These are phyloP conservation scores for Rhizopus arrhizus DNA, from an alignment of 371 early-diverging fungal genomes.

Conservation along the genomic window DNA sequence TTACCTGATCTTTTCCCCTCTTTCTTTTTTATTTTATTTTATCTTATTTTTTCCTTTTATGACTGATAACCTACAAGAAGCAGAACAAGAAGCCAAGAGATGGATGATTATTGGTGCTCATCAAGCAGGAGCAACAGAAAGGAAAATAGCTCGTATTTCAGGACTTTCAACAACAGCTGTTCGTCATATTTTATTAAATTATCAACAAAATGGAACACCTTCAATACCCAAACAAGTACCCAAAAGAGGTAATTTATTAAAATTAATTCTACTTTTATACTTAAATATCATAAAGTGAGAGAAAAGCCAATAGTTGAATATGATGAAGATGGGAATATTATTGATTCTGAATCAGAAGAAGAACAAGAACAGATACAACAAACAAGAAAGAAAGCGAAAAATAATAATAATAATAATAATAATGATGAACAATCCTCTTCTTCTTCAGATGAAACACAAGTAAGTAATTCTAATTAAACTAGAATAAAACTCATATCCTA, in stretches of 20 bases:
- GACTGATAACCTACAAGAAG: background rate
- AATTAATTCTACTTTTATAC: background rate
- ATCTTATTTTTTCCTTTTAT: background rate
- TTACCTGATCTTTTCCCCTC: background rate
- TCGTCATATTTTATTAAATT: conserved; percentile 47
- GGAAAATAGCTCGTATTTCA: conserved; percentile 44
- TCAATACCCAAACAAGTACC: conserved; percentile 41
- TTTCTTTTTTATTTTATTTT: conserved; percentile 1
- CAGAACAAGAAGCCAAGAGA: conserved; percentile 43
- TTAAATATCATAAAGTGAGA: conserved; percentile 25
- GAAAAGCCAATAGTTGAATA: conserved; percentile 51
- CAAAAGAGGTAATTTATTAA: conserved; percentile 31
- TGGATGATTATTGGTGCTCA: conserved; percentile 55
- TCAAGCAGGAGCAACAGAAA: conserved; percentile 52
- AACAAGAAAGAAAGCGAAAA: background rate
- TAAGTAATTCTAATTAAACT: no score
- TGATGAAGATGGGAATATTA: conserved; percentile 47
- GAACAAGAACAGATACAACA: conserved; percentile 12
- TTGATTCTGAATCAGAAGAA: conserved; percentile 38
- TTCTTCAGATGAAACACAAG: no score
- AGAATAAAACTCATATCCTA: no score
- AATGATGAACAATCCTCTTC: no score
- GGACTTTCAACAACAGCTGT: conserved; percentile 51
- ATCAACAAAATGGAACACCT: conserved; percentile 45
- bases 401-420: no score